Evolutionary conservation across 2,329 filamentous ascomycete species (phyloP).

Genomic region (Trichoderma semiorbis): DNA sequence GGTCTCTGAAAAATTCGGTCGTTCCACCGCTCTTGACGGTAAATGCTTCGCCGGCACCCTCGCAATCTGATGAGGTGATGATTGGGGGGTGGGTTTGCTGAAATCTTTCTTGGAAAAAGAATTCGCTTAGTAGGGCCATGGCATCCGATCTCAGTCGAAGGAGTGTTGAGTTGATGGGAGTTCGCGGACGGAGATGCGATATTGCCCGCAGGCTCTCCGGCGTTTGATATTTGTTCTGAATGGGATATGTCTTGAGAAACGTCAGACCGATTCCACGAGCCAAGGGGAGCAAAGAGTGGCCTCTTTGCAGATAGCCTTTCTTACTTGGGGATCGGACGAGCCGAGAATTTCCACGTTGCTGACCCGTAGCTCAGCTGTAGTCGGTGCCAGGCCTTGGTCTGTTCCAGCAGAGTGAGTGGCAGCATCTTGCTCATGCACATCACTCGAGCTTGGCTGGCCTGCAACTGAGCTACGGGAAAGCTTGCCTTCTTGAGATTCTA

Average conservation of each 20-base stretch:
- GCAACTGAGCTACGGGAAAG: not conserved
- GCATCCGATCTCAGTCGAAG: slow-evolving; percentile 79
- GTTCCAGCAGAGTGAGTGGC: not conserved
- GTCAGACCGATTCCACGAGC: slow-evolving; percentile 19
- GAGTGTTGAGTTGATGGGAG: slow-evolving; percentile 75
- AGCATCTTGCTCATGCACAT: not conserved
- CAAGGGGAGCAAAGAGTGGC: not conserved
- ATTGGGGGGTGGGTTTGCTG: slow-evolving; percentile 88
- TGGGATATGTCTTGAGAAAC: slow-evolving; percentile 68
- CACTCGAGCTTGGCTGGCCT: not conserved
- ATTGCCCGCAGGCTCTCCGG: slow-evolving; percentile 83
- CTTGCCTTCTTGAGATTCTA: not conserved
- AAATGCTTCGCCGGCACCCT: slow-evolving; percentile 94
- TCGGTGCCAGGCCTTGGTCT: not conserved
- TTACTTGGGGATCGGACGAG: slow-evolving; percentile 72
- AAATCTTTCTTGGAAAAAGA: slow-evolving; percentile 69
- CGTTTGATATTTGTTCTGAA: slow-evolving; percentile 95
- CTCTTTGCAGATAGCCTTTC: slow-evolving; percentile 40
- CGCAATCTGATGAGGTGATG: slow-evolving; percentile 94
- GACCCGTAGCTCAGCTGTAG: slow-evolving; percentile 66
- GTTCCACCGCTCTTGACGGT: slow-evolving; percentile 53
- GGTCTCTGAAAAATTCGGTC: slow-evolving; percentile 68
- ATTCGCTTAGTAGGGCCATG: slow-evolving; percentile 67
- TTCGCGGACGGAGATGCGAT: slow-evolving; percentile 80
- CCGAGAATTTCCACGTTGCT: slow-evolving; percentile 68